Conservation (phyloP, 2,329 filamentous ascomycete genomes). For the Didymella arachidicola region DNA sequence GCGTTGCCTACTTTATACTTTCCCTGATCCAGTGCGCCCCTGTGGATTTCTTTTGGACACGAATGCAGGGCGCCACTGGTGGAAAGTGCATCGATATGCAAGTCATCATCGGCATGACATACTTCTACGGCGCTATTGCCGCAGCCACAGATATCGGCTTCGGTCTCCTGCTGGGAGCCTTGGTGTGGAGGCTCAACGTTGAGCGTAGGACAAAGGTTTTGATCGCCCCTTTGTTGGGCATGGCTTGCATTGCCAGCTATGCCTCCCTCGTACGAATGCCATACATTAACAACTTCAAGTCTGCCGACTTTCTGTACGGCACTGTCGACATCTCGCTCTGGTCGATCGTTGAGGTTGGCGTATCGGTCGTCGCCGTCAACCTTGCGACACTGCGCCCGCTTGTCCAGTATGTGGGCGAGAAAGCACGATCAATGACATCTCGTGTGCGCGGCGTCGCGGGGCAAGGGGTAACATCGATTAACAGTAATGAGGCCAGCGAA, state of each 20-base stretch:
- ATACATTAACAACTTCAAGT: slow-evolving; percentile 25
- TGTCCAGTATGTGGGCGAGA: background rate
- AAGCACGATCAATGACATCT: background rate
- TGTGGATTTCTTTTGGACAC: slow-evolving; percentile 58
- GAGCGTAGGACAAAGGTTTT: slow-evolving; percentile 36
- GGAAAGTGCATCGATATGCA: slow-evolving; percentile 53
- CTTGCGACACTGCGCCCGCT: slow-evolving; percentile 28
- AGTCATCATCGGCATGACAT: slow-evolving; percentile 60
- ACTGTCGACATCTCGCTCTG: slow-evolving; percentile 30
- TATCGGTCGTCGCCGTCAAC: slow-evolving; percentile 23
- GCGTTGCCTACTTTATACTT: slow-evolving; percentile 58
- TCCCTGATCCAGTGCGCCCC: slow-evolving; percentile 60
- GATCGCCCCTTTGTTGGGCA: slow-evolving; percentile 18
- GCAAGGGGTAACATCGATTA: background rate
- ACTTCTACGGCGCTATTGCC: slow-evolving; percentile 33
- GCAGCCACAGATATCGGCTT: slow-evolving; percentile 26
- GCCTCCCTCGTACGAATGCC: slow-evolving; percentile 27
- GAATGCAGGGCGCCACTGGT: slow-evolving; percentile 20
- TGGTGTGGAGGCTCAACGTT: slow-evolving; percentile 64
- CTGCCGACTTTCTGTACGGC: slow-evolving; percentile 26
- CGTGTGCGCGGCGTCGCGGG: background rate
- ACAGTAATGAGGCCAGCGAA: background rate
- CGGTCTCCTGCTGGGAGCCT: slow-evolving; percentile 44
- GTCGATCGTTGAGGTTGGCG: slow-evolving; percentile 28
- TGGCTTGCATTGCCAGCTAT: slow-evolving; percentile 28